A percentile compares a stretch with the other conserved stretches of the same genome.
Conservation (phyloP, 2,329 filamentous ascomycete genomes). For the Seiridium unicorne region DNA sequence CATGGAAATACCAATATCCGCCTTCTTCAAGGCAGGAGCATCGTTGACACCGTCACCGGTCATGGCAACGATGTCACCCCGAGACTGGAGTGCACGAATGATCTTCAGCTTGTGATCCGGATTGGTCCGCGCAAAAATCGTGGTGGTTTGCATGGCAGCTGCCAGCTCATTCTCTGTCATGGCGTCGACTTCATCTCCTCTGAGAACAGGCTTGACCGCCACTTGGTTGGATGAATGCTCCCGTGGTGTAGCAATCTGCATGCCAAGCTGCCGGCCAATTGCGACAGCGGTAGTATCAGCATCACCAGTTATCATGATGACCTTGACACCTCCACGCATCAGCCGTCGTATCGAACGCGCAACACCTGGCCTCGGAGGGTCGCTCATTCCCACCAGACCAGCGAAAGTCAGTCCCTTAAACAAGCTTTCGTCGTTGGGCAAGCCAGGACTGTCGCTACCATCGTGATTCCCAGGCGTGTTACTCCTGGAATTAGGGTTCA, state of each 20-base stretch:
- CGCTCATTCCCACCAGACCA: slow-evolving; percentile 94
- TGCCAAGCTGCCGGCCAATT: slow-evolving; percentile 92
- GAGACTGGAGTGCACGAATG: slow-evolving; percentile 82
- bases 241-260: slow-evolving; percentile 66
- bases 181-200: slow-evolving; percentile 87
- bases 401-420: slow-evolving; percentile 87
- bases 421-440: slow-evolving; percentile 61
- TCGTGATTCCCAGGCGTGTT: slow-evolving; percentile 46
- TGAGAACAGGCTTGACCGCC: slow-evolving; percentile 69
- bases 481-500: slow-evolving; percentile 41
- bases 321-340: slow-evolving; percentile 91
- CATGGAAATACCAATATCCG: slow-evolving; percentile 98
- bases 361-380: slow-evolving; percentile 88
- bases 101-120: slow-evolving; percentile 99
- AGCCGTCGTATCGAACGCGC: slow-evolving; percentile 83
- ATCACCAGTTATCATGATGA: slow-evolving; percentile 99
- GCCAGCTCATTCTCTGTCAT: slow-evolving; percentile 87
- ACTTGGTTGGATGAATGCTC: slow-evolving; percentile 53
- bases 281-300: slow-evolving; percentile 92
- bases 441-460: slow-evolving; percentile 34
- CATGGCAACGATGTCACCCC: slow-evolving; percentile 97
- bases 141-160: slow-evolving; percentile 81
- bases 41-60: slow-evolving; percentile 98
- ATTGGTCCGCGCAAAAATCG: slow-evolving; percentile 93
- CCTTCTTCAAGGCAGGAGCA: slow-evolving; percentile 92